Conservation (phyloP, 257 asterid genomes). For the Perilla frutescens region DNA sequence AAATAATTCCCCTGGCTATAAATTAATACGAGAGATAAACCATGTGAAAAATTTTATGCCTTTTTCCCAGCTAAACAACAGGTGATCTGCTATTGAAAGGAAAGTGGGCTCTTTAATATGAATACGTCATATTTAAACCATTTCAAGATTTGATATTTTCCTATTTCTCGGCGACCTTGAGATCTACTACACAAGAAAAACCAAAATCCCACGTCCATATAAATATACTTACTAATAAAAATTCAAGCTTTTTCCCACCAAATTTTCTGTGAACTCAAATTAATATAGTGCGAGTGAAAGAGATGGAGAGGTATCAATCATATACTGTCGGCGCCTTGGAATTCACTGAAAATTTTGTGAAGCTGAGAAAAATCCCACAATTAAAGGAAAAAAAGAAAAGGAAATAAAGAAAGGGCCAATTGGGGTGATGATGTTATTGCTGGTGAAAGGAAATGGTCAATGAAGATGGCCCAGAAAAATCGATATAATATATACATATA, state of each 20-base stretch:
- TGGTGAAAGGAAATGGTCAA: constrained; percentile 39
- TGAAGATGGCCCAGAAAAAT: constrained; percentile 33
- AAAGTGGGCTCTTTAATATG: constrained; percentile 30
- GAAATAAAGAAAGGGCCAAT: constrained; percentile 1
- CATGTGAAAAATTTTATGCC: background rate
- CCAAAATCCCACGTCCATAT: constrained; percentile 35
- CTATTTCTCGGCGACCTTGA: constrained; percentile 31
- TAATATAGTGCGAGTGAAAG: constrained; percentile 31
- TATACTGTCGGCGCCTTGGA: constrained; percentile 26
- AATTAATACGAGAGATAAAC: background rate
- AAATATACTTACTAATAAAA: constrained; percentile 29
- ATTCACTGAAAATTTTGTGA: constrained; percentile 23
- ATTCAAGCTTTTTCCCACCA: constrained; percentile 22
- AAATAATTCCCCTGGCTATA: constrained; percentile 7
- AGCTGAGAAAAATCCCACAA: constrained; percentile 12
- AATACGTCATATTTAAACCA: constrained; percentile 40
- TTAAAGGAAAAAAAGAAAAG: background rate
- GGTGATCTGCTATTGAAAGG: constrained; percentile 20
- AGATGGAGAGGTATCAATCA: constrained; percentile 31
- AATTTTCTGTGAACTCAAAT: constrained; percentile 21
- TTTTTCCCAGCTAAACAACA: constrained; percentile 1
- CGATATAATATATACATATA: background rate
- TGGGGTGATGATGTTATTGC: background rate
- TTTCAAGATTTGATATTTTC: constrained; percentile 45
- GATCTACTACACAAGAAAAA: constrained; percentile 31